A percentile compares a stretch with the other conserved stretches of the same genome.
Evolutionary conservation across 2,329 filamentous ascomycete genomes (phyloP).

Genomic region (Didymella keratinophila): DNA sequence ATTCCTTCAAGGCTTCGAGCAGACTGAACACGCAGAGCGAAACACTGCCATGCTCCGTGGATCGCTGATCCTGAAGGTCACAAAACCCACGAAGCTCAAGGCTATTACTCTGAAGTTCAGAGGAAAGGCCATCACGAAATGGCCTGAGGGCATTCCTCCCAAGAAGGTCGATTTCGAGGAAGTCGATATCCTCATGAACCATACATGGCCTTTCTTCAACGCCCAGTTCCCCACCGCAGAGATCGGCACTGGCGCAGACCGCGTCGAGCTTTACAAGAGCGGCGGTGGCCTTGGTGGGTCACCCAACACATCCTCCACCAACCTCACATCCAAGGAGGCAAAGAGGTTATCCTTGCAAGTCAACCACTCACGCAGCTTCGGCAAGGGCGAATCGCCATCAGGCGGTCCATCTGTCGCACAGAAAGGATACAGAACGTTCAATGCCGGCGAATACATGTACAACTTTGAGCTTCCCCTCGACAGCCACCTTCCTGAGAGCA

Average conservation of each 20-base stretch:
- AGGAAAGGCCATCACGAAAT: slow-evolving; percentile 87
- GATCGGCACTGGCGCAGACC: slow-evolving; percentile 68
- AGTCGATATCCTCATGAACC: slow-evolving; percentile 84
- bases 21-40: slow-evolving; percentile 68
- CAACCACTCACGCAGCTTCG: slow-evolving; percentile 85
- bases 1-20: slow-evolving; percentile 80
- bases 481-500: slow-evolving; percentile 80
- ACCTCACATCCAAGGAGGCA: slow-evolving; percentile 58
- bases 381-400: slow-evolving; percentile 73
- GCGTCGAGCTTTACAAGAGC: slow-evolving; percentile 64
- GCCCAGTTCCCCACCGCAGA: slow-evolving; percentile 69
- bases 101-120: slow-evolving; percentile 85
- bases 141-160: slow-evolving; percentile 95
- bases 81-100: slow-evolving; percentile 93
- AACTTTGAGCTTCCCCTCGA: slow-evolving; percentile 87
- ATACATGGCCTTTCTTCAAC: slow-evolving; percentile 93
- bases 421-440: slow-evolving; percentile 87
- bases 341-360: slow-evolving; percentile 80
- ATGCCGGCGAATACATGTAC: slow-evolving; percentile 75
- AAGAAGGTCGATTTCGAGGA: slow-evolving; percentile 84
- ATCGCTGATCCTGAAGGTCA: slow-evolving; percentile 79
- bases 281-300: slow-evolving; percentile 53
- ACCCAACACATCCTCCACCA: slow-evolving; percentile 55
- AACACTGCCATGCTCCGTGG: slow-evolving; percentile 86
- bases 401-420: slow-evolving; percentile 67